Evolutionary conservation across 2,329 filamentous ascomycete genomes (phyloP).

Genomic region (Penicillium psychrosexuale): DNA sequence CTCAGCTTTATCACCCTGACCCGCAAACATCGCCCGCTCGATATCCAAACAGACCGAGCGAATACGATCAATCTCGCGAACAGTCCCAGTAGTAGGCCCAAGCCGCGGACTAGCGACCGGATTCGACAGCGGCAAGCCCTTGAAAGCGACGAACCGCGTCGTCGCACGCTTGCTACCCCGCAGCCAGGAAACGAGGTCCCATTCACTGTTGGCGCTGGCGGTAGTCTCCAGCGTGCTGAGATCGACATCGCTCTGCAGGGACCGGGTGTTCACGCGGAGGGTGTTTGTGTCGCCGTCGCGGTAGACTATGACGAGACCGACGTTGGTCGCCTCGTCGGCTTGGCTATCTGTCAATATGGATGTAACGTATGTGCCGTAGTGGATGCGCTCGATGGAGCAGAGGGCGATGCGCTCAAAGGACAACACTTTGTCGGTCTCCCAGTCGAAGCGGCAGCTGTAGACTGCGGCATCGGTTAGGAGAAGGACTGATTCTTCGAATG

Average conservation of each 20-base stretch:
- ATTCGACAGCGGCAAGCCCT: conserved; percentile 40
- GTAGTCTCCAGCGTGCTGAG: conserved; percentile 30
- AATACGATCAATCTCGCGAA: conserved; percentile 53
- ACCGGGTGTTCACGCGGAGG: conserved; percentile 79
- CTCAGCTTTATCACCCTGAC: conserved; percentile 42
- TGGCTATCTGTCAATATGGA: conserved; percentile 77
- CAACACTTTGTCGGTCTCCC: conserved; percentile 90
- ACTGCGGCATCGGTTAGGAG: conserved; percentile 80
- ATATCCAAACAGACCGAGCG: conserved; percentile 73
- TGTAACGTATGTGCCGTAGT: conserved; percentile 84
- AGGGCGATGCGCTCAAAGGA: conserved; percentile 86
- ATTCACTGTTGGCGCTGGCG: conserved; percentile 33
- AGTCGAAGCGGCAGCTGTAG: conserved; percentile 90
- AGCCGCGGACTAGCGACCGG: conserved; percentile 23
- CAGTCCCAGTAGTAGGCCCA: conserved; percentile 17
- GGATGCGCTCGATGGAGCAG: conserved; percentile 67
- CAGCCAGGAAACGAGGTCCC: conserved; percentile 44
- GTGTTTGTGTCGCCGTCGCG: conserved; percentile 67
- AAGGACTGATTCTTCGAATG: conserved; percentile 85
- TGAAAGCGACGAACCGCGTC: conserved; percentile 43
- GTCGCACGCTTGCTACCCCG: conserved; percentile 28
- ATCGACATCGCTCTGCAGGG: conserved; percentile 60
- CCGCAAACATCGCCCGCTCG: conserved; percentile 60
- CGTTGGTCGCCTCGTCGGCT: conserved; percentile 72
- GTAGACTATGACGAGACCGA: conserved; percentile 80